A percentile compares a stretch with the other conserved stretches of the same genome.
Conservation (phyloP, 2,329 filamentous ascomycete genomes). For the Helotiales sp. region DNA sequence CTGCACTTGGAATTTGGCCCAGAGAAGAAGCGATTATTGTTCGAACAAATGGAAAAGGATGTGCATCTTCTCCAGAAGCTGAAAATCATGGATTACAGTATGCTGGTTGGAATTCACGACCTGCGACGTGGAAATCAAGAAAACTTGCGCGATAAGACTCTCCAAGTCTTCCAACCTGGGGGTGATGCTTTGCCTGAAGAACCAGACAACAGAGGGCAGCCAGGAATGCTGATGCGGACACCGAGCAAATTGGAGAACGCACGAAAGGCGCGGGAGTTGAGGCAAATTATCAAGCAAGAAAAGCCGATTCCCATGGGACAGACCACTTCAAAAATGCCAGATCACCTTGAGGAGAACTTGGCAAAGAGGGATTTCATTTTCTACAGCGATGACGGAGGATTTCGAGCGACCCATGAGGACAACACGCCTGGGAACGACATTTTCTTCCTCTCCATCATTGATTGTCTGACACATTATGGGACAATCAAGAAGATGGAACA, state of each 20-base stretch:
- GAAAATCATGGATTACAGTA: conserved; percentile 98
- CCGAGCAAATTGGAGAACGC: conserved; percentile 92
- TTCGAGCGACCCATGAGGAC: conserved; percentile 89
- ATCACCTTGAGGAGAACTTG: conserved; percentile 76
- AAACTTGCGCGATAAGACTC: conserved; percentile 83
- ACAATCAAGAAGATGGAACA: conserved; percentile 93
- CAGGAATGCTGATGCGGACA: conserved; percentile 74
- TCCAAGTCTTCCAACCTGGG: conserved; percentile 91
- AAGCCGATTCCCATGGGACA: conserved; percentile 91
- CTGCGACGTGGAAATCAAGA: conserved; percentile 89
- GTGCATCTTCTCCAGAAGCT: conserved; percentile 83
- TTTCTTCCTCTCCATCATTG: conserved; percentile 97
- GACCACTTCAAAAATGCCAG: conserved; percentile 81
- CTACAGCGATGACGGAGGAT: conserved; percentile 91
- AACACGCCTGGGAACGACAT: conserved; percentile 84
- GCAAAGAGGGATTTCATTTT: conserved; percentile 75
- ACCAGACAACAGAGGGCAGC: conserved; percentile 36
- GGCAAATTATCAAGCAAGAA: conserved; percentile 90
- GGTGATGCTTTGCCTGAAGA: conserved; percentile 64
- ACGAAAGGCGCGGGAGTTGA: conserved; percentile 84
- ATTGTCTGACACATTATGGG: conserved; percentile 95
- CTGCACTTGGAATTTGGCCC: conserved; percentile 86
- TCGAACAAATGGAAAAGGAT: conserved; percentile 85
- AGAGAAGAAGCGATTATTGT: conserved; percentile 82
- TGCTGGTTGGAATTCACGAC: conserved; percentile 93